Base-by-base conservation (phyloP, 192 early-diverging fungal genomes). In the Gaertneriomyces sp. region DNA sequence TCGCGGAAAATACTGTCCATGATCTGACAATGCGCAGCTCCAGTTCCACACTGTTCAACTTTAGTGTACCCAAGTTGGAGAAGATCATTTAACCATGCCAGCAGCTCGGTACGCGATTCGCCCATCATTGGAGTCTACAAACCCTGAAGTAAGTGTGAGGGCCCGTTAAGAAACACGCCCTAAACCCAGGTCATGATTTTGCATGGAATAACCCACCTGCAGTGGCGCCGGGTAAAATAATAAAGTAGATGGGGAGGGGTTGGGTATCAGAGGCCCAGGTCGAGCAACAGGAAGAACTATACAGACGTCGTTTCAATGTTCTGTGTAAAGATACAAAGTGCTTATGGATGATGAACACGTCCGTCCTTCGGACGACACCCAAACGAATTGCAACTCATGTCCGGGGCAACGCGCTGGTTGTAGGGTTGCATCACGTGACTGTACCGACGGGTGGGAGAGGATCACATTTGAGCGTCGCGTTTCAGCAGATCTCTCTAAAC, bases 1-100 rank as follows among this genome's bases (percentile, higher is more conserved):
- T 79, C 76, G 33, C 74, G 63, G 57, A 84, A 92, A 63, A 91
- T 79, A 4, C 88, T 82, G 75, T 92, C 90, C 59, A 91, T 77
- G 58, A 90, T 89, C 71, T 88, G 87, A 66, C 88, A 89, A 69
- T 90, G 86, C 3, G 79, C 88, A 7, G 90, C 90, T 5, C 90
- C 95, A 66, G 91, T 89, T 45, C 96, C 96, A 33, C 88, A 89
- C 69, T 98, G 94, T 76, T 99, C 95, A 10, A 99, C 84, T 64
- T 94, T 95, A 54, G 89, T 93, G 77, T 93, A 93, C 73, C 82
- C 89, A 59, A 95, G 77, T 64, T 92, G 88, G 60, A 94, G 83
- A 40, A 99, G 87, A 64, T 93, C 91, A 71, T 99, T 99, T 68
- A 96, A 67, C 96, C 96, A 98, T 12, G 81, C 85, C n/a, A 99